Conservation (phyloP, 805 yeast genomes). For the Yamadazyma sp. region DNA sequence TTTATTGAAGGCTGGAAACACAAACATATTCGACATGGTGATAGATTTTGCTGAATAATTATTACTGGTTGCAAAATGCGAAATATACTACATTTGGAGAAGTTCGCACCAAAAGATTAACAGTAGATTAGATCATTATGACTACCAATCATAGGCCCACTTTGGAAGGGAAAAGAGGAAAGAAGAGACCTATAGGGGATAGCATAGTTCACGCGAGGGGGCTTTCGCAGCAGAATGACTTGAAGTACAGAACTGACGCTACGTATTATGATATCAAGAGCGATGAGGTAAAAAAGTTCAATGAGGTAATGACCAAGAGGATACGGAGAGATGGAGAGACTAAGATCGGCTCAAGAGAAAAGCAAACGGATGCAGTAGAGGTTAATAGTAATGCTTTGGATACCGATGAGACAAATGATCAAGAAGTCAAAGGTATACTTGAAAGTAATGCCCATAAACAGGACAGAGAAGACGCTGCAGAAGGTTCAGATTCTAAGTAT, state of each 20-base stretch:
- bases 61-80: slow-evolving; percentile 8
- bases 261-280: slow-evolving; percentile 7
- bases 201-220: slow-evolving; percentile 37
- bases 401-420: too few species aligned
- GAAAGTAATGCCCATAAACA: too few species aligned
- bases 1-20: slow-evolving; percentile 34
- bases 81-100: not conserved
- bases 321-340: not conserved
- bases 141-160: slow-evolving; percentile 47
- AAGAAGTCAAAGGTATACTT: too few species aligned
- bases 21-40: slow-evolving; percentile 23
- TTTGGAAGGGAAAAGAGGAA: slow-evolving; percentile 41
- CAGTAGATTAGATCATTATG: too few species aligned
- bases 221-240: slow-evolving; percentile 29
- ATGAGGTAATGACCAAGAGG: slow-evolving; percentile 1
- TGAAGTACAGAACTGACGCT: slow-evolving; percentile 33
- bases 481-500: not conserved
- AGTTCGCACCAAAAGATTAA: too few species aligned
- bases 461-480: slow-evolving; percentile 2
- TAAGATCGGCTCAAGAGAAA: not conserved
- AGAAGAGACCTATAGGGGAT: slow-evolving; percentile 28
- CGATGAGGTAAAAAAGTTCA: slow-evolving; percentile 10
- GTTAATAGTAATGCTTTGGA: too few species aligned
- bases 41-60: not conserved
- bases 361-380: too few species aligned